These are phyloP conservation scores for Cladophialophora chaetospira DNA, from an alignment of 2,329 filamentous ascomycete genomes.

Conservation along the genomic window DNA sequence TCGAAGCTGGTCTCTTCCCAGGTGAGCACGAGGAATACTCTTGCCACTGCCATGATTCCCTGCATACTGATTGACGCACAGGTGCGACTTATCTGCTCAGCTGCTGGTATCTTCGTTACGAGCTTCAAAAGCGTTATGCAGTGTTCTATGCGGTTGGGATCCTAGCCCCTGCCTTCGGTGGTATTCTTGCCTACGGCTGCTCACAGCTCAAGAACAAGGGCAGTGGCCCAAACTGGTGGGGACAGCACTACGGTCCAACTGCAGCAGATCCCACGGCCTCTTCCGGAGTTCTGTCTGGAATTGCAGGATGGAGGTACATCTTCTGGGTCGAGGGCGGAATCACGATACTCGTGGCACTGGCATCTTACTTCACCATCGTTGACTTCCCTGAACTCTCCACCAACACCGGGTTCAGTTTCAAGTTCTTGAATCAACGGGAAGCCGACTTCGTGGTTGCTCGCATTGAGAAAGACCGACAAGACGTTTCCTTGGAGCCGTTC, in stretches of 20 bases:
- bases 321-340: constrained; percentile 42
- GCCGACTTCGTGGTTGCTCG: constrained; percentile 43
- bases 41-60: background rate
- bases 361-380: constrained; percentile 47
- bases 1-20: constrained; percentile 70
- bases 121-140: constrained; percentile 42
- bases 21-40: constrained; percentile 37
- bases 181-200: constrained; percentile 41
- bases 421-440: constrained; percentile 37
- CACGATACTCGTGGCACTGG: constrained; percentile 45
- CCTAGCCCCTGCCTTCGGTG: constrained; percentile 45
- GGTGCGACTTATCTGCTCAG: constrained; percentile 70
- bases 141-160: constrained; percentile 54
- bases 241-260: constrained; percentile 31
- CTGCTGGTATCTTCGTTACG: constrained; percentile 64
- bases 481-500: constrained; percentile 54
- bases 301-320: constrained; percentile 46
- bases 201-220: constrained; percentile 40
- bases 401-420: constrained; percentile 23
- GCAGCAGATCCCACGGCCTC: constrained; percentile 30
- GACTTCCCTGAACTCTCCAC: constrained; percentile 43
- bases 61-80: constrained; percentile 58
- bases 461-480: constrained; percentile 57
- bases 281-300: constrained; percentile 25
- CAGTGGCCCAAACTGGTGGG: constrained; percentile 28